Conservation (phyloP, 495 filamentous ascomycete species). For the Aspergillus cavernicola region DNA sequence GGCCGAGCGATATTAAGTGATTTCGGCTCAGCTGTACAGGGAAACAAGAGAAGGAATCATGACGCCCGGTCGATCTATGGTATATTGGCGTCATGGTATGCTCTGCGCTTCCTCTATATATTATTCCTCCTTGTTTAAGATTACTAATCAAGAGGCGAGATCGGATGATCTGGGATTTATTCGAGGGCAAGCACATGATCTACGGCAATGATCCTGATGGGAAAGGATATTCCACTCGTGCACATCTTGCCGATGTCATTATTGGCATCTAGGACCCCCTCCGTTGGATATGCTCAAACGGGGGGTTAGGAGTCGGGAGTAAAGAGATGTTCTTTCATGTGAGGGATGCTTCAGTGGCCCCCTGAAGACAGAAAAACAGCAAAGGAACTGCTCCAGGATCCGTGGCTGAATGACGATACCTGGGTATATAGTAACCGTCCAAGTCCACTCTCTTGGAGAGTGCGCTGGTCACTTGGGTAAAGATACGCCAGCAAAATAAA, state of each 20-base stretch:
- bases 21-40: conserved; percentile 76
- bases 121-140: no score
- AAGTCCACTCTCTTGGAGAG: no score
- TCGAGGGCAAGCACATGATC: conserved; percentile 39
- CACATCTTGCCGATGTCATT: conserved; percentile 47
- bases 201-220: conserved; percentile 39
- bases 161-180: conserved; percentile 14
- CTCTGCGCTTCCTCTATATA: conserved; percentile 10
- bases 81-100: conserved; percentile 47
- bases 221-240: conserved; percentile 37
- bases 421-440: no score
- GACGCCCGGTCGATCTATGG: conserved; percentile 47
- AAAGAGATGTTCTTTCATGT: conserved; percentile 42
- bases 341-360: conserved; percentile 47
- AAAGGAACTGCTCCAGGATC: conserved; percentile 38
- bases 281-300: conserved; percentile 38
- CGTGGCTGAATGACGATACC: conserved; percentile 40
- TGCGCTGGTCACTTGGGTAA: no score
- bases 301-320: conserved; percentile 33
- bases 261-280: conserved; percentile 44
- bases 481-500: no score
- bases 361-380: conserved; percentile 45
- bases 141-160: no score
- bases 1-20: conserved; percentile 54
- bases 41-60: conserved; percentile 26